phyloP scores from a whole-genome alignment of 2,329 filamentous ascomycete genomes.

The Madurella mycetomatis region DNA sequence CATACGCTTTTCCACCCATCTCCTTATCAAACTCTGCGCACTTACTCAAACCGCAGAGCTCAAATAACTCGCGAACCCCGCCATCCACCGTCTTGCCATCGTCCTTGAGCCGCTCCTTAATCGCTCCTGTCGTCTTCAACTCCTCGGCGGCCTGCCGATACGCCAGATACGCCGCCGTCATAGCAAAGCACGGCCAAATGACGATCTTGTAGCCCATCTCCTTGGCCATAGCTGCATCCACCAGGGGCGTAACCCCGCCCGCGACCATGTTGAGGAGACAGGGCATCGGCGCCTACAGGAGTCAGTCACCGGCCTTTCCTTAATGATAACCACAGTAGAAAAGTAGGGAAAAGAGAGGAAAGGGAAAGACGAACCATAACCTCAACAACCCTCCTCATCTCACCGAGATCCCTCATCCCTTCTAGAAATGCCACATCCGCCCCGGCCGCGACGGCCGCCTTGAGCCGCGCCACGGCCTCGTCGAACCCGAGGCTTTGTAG shows the following conservation, averaged over 20 bases:
- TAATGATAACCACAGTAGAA: background rate
- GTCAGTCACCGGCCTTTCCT: background rate
- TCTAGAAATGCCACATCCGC: slow-evolving; percentile 60
- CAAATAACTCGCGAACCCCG: slow-evolving; percentile 29
- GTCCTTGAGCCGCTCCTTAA: slow-evolving; percentile 27
- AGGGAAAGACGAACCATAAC: slow-evolving; percentile 16
- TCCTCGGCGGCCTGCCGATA: slow-evolving; percentile 31
- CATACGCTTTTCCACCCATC: slow-evolving; percentile 28
- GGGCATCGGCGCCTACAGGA: slow-evolving; percentile 26
- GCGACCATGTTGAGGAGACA: slow-evolving; percentile 32
- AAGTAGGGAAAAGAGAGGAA: background rate
- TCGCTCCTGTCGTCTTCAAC: slow-evolving; percentile 30
- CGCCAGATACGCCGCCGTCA: slow-evolving; percentile 31
- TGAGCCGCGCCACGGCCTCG: slow-evolving; percentile 48
- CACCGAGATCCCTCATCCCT: slow-evolving; percentile 48
- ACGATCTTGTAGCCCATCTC: slow-evolving; percentile 31
- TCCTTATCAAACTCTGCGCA: slow-evolving; percentile 30
- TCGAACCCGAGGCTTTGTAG: slow-evolving; percentile 54
- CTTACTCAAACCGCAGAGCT: slow-evolving; percentile 29
- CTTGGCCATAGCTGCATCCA: slow-evolving; percentile 26
- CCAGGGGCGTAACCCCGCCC: slow-evolving; percentile 32
- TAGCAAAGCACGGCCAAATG: slow-evolving; percentile 31
- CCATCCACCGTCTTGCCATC: slow-evolving; percentile 26
- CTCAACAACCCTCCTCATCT: slow-evolving; percentile 28
- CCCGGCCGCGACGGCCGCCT: slow-evolving; percentile 47